Evolutionary conservation across 108 stramenopile species (phyloP), one percentile per base, ranked within the genome.

Genomic region (Mediolabrus comicus): DNA sequence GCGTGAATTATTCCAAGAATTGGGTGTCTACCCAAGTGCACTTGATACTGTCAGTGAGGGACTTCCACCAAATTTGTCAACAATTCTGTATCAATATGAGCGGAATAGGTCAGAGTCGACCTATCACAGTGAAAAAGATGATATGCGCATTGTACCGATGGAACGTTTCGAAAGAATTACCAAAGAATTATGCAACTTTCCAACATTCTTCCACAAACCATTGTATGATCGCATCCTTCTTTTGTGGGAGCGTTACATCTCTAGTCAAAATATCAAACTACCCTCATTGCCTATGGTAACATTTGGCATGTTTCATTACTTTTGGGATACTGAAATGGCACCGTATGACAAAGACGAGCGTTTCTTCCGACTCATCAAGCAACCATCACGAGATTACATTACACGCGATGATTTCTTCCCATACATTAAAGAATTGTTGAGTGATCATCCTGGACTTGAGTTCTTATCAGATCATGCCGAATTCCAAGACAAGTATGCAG

Each of bases 401-500:
- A 69, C 81, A 6, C 70, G 92, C 46, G 96, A 98, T 56, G 97
- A 98, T 63, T 95, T 98, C 71, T 80, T 95, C 53, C 97, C 97
- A 2, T 97, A 91, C 67, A 91, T 97, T 67, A 85, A 90, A 59
- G 96, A 95, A 41, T 66, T 98, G 58, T 83, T 98, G 67, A 82
- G 80, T 38, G 93, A 92, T 75, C 97, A 98, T 75, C 96, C 96
- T 10, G 89, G 90, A 35, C 71, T 91, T 4, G 90, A 91, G 57
- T 97, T 97, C 59, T 71, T 97, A n/a, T 86, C 91, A 67, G 92
- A 87, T 55, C 96, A 98, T 69, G 86, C 89, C 28, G 97, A 98
- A 62, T 98, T 98, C 75, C 97, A 98, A 69, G 95, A 96, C 59
- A 98, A 98, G 72, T 98, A 98, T 75, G 95, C 95, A 3, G 83